These are phyloP conservation scores for Flaveria linearis DNA, from an alignment of 129 eudicot species.

Conservation along the genomic window DNA sequence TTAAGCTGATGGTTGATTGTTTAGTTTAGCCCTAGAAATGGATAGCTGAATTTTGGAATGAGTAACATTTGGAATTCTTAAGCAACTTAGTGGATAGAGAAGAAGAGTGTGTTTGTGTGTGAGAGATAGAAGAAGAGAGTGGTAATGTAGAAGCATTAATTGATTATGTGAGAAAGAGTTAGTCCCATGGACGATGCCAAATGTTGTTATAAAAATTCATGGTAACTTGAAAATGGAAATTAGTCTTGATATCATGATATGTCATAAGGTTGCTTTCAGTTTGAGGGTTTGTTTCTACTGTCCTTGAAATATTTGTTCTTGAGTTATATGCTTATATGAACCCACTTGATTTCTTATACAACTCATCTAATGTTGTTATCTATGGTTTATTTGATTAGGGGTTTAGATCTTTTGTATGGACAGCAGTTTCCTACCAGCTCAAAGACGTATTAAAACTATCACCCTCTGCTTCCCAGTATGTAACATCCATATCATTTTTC, in stretches of 20 bases:
- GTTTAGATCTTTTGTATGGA: conserved; percentile 93
- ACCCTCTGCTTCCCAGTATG: conserved; percentile 92
- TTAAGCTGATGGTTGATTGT: background rate
- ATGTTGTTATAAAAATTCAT: no score
- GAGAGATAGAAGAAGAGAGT: background rate
- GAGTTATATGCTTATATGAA: background rate
- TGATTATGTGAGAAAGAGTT: background rate
- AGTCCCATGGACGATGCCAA: no score
- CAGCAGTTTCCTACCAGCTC: conserved; percentile 88
- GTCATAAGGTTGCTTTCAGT: background rate
- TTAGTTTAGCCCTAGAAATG: conserved; percentile 1
- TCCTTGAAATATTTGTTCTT: conserved; percentile 4
- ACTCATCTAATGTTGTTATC: conserved; percentile 12
- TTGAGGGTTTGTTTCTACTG: conserved; percentile 3
- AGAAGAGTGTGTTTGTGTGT: no score
- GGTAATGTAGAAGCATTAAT: background rate
- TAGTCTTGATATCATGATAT: background rate
- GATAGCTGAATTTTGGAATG: background rate
- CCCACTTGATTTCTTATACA: conserved; percentile 10
- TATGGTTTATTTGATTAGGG: conserved; percentile 51
- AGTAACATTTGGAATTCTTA: background rate
- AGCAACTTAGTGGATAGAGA: background rate
- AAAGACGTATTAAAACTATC: conserved; percentile 76
- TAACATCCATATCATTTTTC: conserved; percentile 70
- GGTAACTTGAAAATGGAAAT: background rate